Conservation (phyloP, 192 early-diverging fungal genomes). For the Phlyctochytrium arcticum region DNA sequence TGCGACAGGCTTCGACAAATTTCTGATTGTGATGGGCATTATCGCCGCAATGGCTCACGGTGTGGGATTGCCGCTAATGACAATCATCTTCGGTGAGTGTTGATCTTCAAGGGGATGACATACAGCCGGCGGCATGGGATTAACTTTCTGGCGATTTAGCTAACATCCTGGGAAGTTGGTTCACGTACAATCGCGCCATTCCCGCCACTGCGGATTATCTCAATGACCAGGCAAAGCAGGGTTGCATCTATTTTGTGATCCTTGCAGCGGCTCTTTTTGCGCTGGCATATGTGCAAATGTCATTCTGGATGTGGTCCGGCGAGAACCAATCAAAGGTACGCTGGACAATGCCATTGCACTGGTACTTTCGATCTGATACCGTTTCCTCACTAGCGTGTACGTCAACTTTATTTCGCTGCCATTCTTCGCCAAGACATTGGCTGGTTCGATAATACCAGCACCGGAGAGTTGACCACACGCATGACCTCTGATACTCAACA, state of each 20-base stretch:
- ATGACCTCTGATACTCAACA: conserved; percentile 35
- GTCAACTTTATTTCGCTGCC: conserved; percentile 29
- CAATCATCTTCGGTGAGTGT: background rate
- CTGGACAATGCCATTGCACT: background rate
- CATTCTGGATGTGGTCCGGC: conserved; percentile 20
- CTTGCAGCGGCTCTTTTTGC: conserved; percentile 10
- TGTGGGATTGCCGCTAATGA: conserved; percentile 9
- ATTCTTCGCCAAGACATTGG: conserved; percentile 43
- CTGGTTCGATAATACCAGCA: conserved; percentile 32
- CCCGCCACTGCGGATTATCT: background rate
- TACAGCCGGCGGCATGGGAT: no score
- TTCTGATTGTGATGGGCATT: conserved; percentile 1
- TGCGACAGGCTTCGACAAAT: background rate
- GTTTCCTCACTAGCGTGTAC: conserved; percentile 19
- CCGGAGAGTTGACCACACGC: conserved; percentile 37
- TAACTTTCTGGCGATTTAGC: background rate
- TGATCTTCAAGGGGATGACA: background rate
- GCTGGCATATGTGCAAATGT: conserved; percentile 24
- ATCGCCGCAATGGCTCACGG: background rate
- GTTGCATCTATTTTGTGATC: conserved; percentile 6
- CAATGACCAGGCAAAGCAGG: background rate
- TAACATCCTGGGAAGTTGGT: background rate
- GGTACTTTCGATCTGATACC: background rate
- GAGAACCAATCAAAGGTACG: conserved; percentile 33
- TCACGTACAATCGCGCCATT: background rate